phyloP scores from a whole-genome alignment of 164 flowering plant species.

The Litsea cubeba region DNA sequence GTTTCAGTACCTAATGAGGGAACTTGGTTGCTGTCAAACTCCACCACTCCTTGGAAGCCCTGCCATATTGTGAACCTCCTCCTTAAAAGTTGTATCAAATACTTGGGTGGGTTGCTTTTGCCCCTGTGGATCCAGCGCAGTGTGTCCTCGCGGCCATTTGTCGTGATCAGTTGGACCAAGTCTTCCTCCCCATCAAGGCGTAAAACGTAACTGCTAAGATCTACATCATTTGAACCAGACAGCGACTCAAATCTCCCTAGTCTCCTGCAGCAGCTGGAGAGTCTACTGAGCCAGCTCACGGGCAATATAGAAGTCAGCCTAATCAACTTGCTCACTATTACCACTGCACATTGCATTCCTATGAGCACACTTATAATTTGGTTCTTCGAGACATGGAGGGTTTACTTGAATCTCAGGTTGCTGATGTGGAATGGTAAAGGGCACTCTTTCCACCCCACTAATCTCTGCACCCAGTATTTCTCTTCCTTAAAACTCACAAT shows the following conservation, averaged over 20 bases:
- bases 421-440: background rate
- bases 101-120: conserved; percentile 32
- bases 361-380: conserved; percentile 22
- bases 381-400: background rate
- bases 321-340: conserved; percentile 35
- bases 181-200: conserved; percentile 59
- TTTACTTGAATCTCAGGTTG: background rate
- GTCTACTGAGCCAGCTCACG: conserved; percentile 3
- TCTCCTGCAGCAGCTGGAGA: conserved; percentile 10
- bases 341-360: conserved; percentile 33
- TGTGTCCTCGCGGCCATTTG: conserved; percentile 28
- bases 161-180: conserved; percentile 38
- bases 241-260: conserved; percentile 20
- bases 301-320: conserved; percentile 28
- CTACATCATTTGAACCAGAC: conserved; percentile 8
- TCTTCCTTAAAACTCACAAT: conserved; percentile 25
- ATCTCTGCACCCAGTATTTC: conserved; percentile 37
- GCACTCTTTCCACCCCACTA: conserved; percentile 35
- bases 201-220: conserved; percentile 21
- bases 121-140: conserved; percentile 33
- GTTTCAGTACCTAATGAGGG: conserved; percentile 16
- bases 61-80: background rate
- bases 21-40: conserved; percentile 44
- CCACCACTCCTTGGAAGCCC: conserved; percentile 38
- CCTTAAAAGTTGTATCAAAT: conserved; percentile 41